Evolutionary conservation across 2,329 filamentous ascomycete genomes (phyloP), one percentile per base, ranked within the genome.

Genomic region (Penicillium brasilianum): DNA sequence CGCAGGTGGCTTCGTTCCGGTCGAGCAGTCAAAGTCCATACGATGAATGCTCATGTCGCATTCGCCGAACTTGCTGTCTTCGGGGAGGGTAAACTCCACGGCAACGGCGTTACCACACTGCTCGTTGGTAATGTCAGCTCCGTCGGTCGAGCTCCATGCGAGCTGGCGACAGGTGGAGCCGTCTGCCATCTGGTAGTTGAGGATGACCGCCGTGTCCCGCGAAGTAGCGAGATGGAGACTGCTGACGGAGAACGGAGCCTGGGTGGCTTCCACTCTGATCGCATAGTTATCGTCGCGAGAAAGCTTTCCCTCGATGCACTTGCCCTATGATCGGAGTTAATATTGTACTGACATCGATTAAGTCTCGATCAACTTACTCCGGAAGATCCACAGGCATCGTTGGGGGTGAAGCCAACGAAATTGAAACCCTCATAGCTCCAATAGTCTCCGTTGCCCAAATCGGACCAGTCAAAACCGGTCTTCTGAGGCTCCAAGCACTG

Each of bases 41-140:
- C 46, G 41, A 55, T 66, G 65, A 2, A 67, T 84, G 70, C 88
- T 87, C 69, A 96, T 83, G 71, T 84, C 84, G 83, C 91, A 95
- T 68, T 83, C 78, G 74, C 85, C 83, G 61, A 81, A 76, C 73
- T 84, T 83, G 65, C 75, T 77, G 53, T 83, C 76, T 66, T 84
- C 79, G 74, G 89, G 86, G 60, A 85, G 78, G 61, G 82, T 79
- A 74, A 96, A 87, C 56, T 86, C 87, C 62, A 97, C 92, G 60
- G 86, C 87, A 74, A 85, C 90, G 64, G 93, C 93, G 77, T 92
- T 93, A 85, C 93, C 93, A 76, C 93, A 97, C 83, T 97, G 92
- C 60, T 81, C 86, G 85, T 97, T 97, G 79, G 86, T 80, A 69
- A 97, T 83, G 57, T 84, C 85, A 59, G 86, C 88, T 71, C 91